These are phyloP conservation scores for Thermochaetoides dissita DNA, from an alignment of 2,329 filamentous ascomycete species.

Conservation along the genomic window DNA sequence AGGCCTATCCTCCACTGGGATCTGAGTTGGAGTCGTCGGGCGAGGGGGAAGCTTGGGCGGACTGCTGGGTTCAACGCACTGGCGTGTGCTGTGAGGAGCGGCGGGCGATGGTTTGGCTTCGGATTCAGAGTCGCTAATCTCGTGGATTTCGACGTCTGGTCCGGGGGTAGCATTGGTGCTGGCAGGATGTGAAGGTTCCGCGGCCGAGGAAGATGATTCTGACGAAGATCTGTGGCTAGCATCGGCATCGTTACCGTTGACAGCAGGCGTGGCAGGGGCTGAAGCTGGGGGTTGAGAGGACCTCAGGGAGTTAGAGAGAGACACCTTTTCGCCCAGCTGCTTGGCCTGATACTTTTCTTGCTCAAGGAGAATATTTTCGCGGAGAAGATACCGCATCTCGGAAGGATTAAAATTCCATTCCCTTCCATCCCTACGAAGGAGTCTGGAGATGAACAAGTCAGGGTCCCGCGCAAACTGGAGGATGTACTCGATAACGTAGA, in stretches of 20 bases:
- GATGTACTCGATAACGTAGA: conserved; percentile 75
- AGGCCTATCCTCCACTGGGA: background rate
- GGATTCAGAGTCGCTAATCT: background rate
- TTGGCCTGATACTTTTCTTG: conserved; percentile 42
- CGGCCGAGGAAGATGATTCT: too few species aligned
- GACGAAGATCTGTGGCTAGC: too few species aligned
- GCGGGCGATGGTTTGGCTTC: background rate
- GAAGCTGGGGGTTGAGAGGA: too few species aligned
- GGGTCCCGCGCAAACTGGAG: conserved; percentile 68
- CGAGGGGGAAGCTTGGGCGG: too few species aligned
- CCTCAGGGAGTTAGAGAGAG: too few species aligned
- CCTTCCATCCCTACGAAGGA: conserved; percentile 45
- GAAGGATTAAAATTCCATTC: conserved; percentile 42
- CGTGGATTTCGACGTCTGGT: background rate
- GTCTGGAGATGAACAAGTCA: conserved; percentile 49
- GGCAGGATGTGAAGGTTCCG: background rate
- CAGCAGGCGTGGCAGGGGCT: too few species aligned
- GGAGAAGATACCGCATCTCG: conserved; percentile 49
- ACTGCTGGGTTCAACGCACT: too few species aligned
- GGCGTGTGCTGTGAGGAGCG: too few species aligned
- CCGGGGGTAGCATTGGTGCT: background rate
- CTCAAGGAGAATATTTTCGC: conserved; percentile 50
- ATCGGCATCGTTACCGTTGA: too few species aligned
- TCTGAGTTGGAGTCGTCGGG: too few species aligned
- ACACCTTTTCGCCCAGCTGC: conserved; percentile 21